Base-by-base conservation (phyloP, 306 rosid genomes). In the Cicer cuneatum region DNA sequence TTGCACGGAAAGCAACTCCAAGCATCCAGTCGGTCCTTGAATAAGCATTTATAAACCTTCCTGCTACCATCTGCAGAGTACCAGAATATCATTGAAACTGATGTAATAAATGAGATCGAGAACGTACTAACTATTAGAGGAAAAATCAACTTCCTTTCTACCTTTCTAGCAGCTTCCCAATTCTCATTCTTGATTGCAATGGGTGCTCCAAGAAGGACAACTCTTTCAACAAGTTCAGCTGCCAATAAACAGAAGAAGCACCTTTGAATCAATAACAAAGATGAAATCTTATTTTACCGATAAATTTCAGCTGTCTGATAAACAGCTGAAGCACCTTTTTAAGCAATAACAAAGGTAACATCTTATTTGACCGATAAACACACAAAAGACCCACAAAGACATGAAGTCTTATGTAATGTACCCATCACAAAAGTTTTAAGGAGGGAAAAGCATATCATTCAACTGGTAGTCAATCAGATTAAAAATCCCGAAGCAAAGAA, bases 191-290 rank as follows among this genome's bases (percentile, higher is more conserved):
- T 82, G 82, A 90, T 86, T 57, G 92, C 74, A 66, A 90, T 70
- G 76, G 96, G 92, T 63, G 92, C 96, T 71, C 96, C 96, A 81
- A 90, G 92, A 72, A 90, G 87, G 54, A 87, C 87, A 84, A 86
- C 92, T 73, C 83, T 84, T 80, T 90, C 92, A n/a, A 87, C 90
- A 57, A 87, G 74, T 76, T 86, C 89, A 63, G 89, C 96, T 90
- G 81, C 72, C 76, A 76, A 80, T 72, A 38, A 73, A 65, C 61
- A 75, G 7, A 65, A 70, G 40, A n/a, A 67, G 24, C 29, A 63
- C 24, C 49, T 18, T 69, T 35, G 15, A 70, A 42, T 66, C 71
- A 80, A 33, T 66, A 39, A 66, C 75, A 14, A 71, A 24, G 24
- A 21, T 35, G 42, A 38, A 16, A 10, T 57, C 29, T 3, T 52